Evolutionary conservation across 176 grass and related monocot genomes (phyloP), one percentile per base, ranked within the genome.

Genomic region (Oryza glumipatula): DNA sequence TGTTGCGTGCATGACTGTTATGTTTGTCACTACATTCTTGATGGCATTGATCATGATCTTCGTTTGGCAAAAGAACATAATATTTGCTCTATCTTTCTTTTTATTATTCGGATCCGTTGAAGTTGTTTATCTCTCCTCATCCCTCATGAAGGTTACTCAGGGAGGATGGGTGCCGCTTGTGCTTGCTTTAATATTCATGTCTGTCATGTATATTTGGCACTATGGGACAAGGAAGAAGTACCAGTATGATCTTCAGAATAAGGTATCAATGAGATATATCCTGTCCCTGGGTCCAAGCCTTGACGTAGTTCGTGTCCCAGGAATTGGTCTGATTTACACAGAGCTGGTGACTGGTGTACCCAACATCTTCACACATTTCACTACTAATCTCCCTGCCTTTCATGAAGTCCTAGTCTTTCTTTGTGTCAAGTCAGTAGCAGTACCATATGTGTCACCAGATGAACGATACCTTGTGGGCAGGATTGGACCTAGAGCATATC

Each of bases 131-230:
- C 88, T 99, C 52, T 99, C 93, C 5, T 99, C 96, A 77, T 90
- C 96, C 23, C 79, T 99, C 68, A 92, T 96, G 78, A 99, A 99
- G 86, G 89, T 98, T 84, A 88, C 82, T 73, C 96, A 98, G 76
- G 96, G 96, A 72, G 96, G 96, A 68, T 98, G 96, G 96, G 88
- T 88, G 49, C 91, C 96, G 63, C 84, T 99, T 76, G 96, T 82
- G 51, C 87, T 99, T 49, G 91, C 88, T 83, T 94, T 92, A 3
- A 67, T 95, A 85, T 94, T 92, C 60, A 94, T 99, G 96, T 91
- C 91, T 67, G 82, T 96, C 78, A 99, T 99, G 96, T 99, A 94
- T 68, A 91, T 92, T 28, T 99, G 96, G 96, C 91, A 99, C 79
- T 94, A 99, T 54, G 96, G 96, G 22, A 86, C 84, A 58, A 82